Conservation (phyloP, 768 basidiomycete genomes). For the Boletales sp. region DNA sequence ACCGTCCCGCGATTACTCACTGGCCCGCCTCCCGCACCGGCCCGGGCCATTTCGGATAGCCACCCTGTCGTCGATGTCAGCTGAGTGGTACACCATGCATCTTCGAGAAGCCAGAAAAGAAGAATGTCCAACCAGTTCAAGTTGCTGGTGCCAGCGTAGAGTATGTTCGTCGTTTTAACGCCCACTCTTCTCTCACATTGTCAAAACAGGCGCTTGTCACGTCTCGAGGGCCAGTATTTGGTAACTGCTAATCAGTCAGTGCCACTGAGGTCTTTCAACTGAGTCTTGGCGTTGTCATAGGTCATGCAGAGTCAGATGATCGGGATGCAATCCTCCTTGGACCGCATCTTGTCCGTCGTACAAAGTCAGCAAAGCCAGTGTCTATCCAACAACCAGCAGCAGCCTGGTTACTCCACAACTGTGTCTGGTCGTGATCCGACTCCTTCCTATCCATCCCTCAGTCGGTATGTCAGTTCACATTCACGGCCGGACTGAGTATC, state of each 20-base stretch:
- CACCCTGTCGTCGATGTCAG: slow-evolving; percentile 88
- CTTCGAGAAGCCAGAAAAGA: slow-evolving; percentile 92
- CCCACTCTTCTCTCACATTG: slow-evolving; percentile 14
- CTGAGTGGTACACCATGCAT: slow-evolving; percentile 75
- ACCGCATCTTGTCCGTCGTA: slow-evolving; percentile 73
- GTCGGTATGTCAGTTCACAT: slow-evolving; percentile 33
- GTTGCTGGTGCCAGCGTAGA: slow-evolving; percentile 66
- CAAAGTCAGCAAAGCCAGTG: slow-evolving; percentile 37
- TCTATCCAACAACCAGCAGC: slow-evolving; percentile 25
- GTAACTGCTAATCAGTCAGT: slow-evolving; percentile 35
- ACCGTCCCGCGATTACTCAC: slow-evolving; percentile 48
- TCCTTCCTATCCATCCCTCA: slow-evolving; percentile 29
- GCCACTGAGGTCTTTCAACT: neutral
- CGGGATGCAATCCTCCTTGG: slow-evolving; percentile 86
- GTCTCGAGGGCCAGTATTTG: slow-evolving; percentile 83
- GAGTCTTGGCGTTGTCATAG: slow-evolving; percentile 32
- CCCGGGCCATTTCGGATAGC: slow-evolving; percentile 62
- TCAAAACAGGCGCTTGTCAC: slow-evolving; percentile 63
- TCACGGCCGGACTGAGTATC: slow-evolving; percentile 13
- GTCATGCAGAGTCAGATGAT: slow-evolving; percentile 95
- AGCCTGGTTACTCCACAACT: slow-evolving; percentile 12
- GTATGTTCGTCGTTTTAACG: slow-evolving; percentile 40
- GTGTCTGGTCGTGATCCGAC: slow-evolving; percentile 19
- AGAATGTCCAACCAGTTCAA: slow-evolving; percentile 47
- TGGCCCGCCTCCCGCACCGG: slow-evolving; percentile 73